Evolutionary conservation across 164 flowering plant species (phyloP).

Genomic region (Cinnamomum chago): DNA sequence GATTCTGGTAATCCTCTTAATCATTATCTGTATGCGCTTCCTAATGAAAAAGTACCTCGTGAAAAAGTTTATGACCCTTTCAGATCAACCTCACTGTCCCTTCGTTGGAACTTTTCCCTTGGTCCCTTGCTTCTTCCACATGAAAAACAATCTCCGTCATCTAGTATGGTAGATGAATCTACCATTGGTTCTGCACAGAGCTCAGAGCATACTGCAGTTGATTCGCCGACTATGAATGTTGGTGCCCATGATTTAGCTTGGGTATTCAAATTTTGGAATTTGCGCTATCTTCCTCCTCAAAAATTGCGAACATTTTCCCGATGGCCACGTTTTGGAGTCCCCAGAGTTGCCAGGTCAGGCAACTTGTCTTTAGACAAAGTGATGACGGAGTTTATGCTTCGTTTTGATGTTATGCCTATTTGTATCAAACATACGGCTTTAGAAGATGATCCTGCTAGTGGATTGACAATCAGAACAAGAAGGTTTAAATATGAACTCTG

Average conservation of each 20-base stretch:
- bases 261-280: slow-evolving; percentile 74
- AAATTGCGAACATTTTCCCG: slow-evolving; percentile 87
- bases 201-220: slow-evolving; percentile 26
- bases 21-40: slow-evolving; percentile 86
- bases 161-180: slow-evolving; percentile 32
- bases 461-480: slow-evolving; percentile 69
- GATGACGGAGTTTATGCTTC: slow-evolving; percentile 93
- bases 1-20: slow-evolving; percentile 86
- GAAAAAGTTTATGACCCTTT: slow-evolving; percentile 83
- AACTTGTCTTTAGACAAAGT: slow-evolving; percentile 91
- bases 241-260: slow-evolving; percentile 99
- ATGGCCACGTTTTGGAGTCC: slow-evolving; percentile 95
- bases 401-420: slow-evolving; percentile 75
- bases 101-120: slow-evolving; percentile 81
- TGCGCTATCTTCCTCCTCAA: slow-evolving; percentile 84
- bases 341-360: slow-evolving; percentile 84
- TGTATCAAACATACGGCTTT: slow-evolving; percentile 69
- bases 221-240: slow-evolving; percentile 54
- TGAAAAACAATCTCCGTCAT: slow-evolving; percentile 39
- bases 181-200: slow-evolving; percentile 26
- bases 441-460: slow-evolving; percentile 92
- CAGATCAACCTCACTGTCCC: slow-evolving; percentile 89
- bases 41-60: slow-evolving; percentile 72
- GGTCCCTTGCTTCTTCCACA: slow-evolving; percentile 41
- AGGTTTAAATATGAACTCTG: slow-evolving; percentile 79